A percentile compares a stretch with the other conserved stretches of the same genome.
Conservation (phyloP, 345 rosid genomes). For the Adansonia digitata region DNA sequence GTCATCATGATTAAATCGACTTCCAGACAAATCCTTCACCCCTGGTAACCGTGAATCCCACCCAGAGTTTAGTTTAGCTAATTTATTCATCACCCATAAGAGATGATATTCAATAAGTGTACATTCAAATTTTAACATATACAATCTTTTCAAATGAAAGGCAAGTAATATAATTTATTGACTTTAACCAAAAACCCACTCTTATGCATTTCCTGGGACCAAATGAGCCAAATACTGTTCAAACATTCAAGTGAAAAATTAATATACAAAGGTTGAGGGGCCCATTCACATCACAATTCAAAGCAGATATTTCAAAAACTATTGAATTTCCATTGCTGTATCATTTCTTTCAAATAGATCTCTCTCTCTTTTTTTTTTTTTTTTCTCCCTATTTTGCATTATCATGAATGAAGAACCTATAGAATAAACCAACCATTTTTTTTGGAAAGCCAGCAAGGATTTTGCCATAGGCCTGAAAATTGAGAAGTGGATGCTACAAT, state of each 20-base stretch:
- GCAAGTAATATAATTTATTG: too few species aligned
- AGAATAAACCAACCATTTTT: not conserved
- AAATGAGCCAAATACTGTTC: not conserved
- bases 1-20: not conserved
- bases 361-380: too few species aligned
- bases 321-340: not conserved
- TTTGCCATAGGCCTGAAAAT: not conserved
- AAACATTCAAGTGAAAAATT: not conserved
- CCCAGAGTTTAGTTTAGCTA: too few species aligned
- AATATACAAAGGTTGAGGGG: not conserved
- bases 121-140: too few species aligned
- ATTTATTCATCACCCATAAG: too few species aligned
- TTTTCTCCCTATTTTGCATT: not conserved
- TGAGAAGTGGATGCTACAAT: not conserved
- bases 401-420: not conserved
- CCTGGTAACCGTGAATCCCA: too few species aligned
- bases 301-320: not conserved
- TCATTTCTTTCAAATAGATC: too few species aligned
- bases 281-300: slow-evolving; percentile 1
- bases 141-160: too few species aligned
- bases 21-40: not conserved
- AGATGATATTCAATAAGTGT: too few species aligned
- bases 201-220: not conserved
- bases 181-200: not conserved
- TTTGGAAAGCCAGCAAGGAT: too few species aligned